phyloP scores from a whole-genome alignment of 495 filamentous ascomycete genomes.

The Podospora bellae-mahoneyi region DNA sequence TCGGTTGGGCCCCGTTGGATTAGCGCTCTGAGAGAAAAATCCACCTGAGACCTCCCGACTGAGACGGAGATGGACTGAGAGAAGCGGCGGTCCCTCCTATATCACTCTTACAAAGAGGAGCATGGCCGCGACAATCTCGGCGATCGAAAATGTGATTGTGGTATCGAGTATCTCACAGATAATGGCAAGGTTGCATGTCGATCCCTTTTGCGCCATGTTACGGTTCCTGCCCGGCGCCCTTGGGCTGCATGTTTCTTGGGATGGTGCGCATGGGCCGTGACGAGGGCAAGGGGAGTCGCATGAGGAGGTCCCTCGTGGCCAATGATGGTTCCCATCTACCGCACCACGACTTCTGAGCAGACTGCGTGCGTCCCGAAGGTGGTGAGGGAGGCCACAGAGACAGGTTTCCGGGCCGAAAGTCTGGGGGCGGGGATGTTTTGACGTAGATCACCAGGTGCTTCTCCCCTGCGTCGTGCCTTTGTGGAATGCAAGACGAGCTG shows the following conservation, averaged over 20 bases:
- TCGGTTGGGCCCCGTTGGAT: background rate
- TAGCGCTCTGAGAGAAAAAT: background rate
- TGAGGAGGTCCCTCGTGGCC: background rate
- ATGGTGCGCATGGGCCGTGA: background rate
- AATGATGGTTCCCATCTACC: background rate
- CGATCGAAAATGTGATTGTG: background rate
- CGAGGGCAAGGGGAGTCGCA: slow-evolving; percentile 1
- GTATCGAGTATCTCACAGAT: background rate
- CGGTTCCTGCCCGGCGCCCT: background rate
- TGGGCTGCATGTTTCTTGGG: background rate
- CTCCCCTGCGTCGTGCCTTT: slow-evolving; percentile 7
- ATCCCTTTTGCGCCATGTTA: slow-evolving; percentile 6
- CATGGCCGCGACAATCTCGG: background rate
- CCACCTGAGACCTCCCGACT: background rate
- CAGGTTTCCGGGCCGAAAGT: slow-evolving; percentile 1
- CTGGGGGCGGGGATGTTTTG: slow-evolving; percentile 2
- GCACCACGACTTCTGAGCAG: too few relatives aligned
- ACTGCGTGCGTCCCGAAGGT: background rate
- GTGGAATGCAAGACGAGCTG: background rate
- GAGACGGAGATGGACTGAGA: background rate
- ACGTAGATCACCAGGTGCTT: background rate
- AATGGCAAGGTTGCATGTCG: background rate
- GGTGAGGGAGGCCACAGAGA: background rate
- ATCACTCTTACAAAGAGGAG: background rate
- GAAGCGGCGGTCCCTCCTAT: background rate